Conservation (phyloP, 1,284 basidiomycete genomes). For the Puccinia novopanici region DNA sequence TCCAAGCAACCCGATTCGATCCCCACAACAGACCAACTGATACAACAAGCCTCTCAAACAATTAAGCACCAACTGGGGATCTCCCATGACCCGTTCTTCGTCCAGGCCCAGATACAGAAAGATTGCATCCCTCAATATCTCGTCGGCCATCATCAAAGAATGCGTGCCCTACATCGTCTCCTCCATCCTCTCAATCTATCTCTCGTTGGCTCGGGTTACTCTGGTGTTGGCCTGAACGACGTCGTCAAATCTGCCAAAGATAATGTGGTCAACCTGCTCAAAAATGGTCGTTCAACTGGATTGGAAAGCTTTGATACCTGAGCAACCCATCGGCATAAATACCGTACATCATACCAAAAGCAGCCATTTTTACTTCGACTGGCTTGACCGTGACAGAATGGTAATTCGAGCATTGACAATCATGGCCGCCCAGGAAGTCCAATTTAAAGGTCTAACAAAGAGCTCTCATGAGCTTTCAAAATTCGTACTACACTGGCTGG, state of each 20-base stretch:
- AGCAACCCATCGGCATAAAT: not conserved
- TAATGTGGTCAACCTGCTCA: conserved; percentile 65
- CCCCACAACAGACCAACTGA: conserved; percentile 50
- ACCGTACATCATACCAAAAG: not conserved
- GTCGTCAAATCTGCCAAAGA: conserved; percentile 66
- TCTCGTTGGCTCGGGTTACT: conserved; percentile 81
- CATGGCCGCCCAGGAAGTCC: no score
- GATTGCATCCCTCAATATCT: conserved; percentile 80
- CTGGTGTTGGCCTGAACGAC: conserved; percentile 86
- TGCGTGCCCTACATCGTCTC: conserved; percentile 65
- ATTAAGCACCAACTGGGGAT: conserved; percentile 65
- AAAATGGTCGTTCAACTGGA: conserved; percentile 35
- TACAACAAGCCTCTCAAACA: conserved; percentile 60
- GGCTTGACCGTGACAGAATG: not conserved
- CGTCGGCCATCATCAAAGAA: conserved; percentile 72
- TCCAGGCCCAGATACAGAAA: conserved; percentile 66
- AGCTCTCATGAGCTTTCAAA: not conserved
- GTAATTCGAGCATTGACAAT: not conserved
- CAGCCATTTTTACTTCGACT: not conserved
- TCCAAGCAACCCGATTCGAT: conserved; percentile 58
- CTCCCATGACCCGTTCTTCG: conserved; percentile 14
- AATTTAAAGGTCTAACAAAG: no score
- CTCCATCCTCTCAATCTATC: conserved; percentile 65
- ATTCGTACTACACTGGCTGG: no score
- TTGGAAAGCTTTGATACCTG: conserved; percentile 38